phyloP scores from a whole-genome alignment of 768 basidiomycete genomes.

The Amanita molliuscula region DNA sequence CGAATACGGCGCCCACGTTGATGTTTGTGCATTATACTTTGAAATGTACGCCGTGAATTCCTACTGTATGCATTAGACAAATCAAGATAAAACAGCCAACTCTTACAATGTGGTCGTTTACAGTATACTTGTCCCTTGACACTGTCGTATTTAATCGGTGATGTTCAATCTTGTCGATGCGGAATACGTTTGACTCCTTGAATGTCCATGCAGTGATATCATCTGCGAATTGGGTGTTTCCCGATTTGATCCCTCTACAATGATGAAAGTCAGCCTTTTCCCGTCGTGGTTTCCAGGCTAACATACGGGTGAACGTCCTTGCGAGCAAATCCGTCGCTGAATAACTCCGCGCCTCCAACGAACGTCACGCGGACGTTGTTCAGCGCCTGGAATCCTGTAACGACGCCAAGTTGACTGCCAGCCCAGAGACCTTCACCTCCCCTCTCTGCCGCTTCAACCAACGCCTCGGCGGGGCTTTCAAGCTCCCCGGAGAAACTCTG shows the following conservation, averaged over 20 bases:
- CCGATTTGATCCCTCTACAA: slow-evolving; percentile 47
- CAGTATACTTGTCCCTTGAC: slow-evolving; percentile 70
- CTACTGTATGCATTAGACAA: slow-evolving; percentile 24
- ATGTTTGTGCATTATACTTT: slow-evolving; percentile 43
- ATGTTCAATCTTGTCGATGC: slow-evolving; percentile 68
- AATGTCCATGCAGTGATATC: slow-evolving; percentile 87
- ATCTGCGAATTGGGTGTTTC: slow-evolving; percentile 63
- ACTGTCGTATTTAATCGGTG: slow-evolving; percentile 54
- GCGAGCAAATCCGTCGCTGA: slow-evolving; percentile 65
- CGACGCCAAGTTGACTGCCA: slow-evolving; percentile 65
- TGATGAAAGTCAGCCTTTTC: background rate
- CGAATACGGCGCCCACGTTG: slow-evolving; percentile 64
- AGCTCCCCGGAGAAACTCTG: slow-evolving; percentile 72
- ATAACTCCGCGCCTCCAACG: slow-evolving; percentile 70
- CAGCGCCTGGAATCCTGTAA: slow-evolving; percentile 82
- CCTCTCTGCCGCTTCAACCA: slow-evolving; percentile 64
- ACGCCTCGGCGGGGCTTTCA: slow-evolving; percentile 48
- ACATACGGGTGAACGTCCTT: slow-evolving; percentile 55
- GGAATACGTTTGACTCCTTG: slow-evolving; percentile 74
- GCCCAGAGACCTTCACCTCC: slow-evolving; percentile 78
- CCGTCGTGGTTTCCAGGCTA: background rate
- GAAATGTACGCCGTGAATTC: slow-evolving; percentile 69
- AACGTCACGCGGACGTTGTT: slow-evolving; percentile 73
- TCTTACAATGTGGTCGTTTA: slow-evolving; percentile 73
- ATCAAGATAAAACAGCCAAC: background rate